phyloP scores from a whole-genome alignment of 2,329 filamentous ascomycete species.

The Parastagonospora nodorum region DNA sequence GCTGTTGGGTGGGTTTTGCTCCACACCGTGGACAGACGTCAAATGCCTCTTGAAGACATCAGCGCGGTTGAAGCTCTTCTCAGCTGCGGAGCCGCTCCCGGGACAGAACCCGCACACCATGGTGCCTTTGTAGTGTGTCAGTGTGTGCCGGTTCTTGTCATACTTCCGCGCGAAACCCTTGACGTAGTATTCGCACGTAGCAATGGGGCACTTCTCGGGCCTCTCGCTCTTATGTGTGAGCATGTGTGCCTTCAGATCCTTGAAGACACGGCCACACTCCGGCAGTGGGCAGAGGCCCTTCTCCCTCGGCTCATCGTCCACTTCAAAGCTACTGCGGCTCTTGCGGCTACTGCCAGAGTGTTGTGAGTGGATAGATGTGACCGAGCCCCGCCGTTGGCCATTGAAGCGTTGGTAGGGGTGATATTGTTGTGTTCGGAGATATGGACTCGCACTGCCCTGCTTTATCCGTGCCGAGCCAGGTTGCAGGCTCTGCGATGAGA shows the following conservation, averaged over 20 bases:
- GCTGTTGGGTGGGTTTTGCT: constrained; percentile 90
- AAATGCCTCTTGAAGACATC: constrained; percentile 96
- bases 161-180: constrained; percentile 96
- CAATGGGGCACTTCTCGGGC: constrained; percentile 92
- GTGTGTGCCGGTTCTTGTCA: constrained; percentile 91
- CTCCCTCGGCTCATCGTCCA: constrained; percentile 60
- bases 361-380: constrained; percentile 72
- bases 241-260: constrained; percentile 92
- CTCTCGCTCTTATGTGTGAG: constrained; percentile 89
- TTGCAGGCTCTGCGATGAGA: constrained; percentile 52
- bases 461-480: constrained; percentile 51
- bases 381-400: constrained; percentile 66
- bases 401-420: constrained; percentile 57
- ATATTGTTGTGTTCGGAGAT: constrained; percentile 61
- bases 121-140: constrained; percentile 95
- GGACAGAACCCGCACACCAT: constrained; percentile 97
- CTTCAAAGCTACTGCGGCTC: constrained; percentile 45
- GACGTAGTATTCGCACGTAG: constrained; percentile 86
- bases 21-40: constrained; percentile 87
- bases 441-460: constrained; percentile 68
- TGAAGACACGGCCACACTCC: constrained; percentile 85
- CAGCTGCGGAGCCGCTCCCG: constrained; percentile 81
- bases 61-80: constrained; percentile 94
- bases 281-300: constrained; percentile 78
- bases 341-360: constrained; percentile 64